Evolutionary conservation across 2,329 filamentous ascomycete genomes (phyloP).

Genomic region (Sporothrix sp.): DNA sequence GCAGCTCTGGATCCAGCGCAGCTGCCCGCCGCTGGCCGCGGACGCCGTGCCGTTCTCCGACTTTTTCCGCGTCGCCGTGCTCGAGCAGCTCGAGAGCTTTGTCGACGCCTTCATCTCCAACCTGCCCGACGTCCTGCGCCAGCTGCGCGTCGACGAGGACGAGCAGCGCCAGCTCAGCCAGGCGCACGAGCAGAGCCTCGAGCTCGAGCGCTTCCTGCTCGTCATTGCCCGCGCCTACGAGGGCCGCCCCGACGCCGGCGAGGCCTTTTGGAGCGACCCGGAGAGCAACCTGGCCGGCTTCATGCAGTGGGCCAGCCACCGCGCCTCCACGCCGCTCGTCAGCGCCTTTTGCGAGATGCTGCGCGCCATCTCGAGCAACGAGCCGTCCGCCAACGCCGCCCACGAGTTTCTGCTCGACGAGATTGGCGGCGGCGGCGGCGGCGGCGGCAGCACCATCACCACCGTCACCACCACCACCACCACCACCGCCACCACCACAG

Average conservation of each 20-base stretch:
- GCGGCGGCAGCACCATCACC: too few relatives aligned
- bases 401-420: constrained; percentile 89
- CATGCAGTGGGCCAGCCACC: constrained; percentile 89
- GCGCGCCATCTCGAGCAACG: constrained; percentile 73
- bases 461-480: constrained; percentile 43
- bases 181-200: constrained; percentile 55
- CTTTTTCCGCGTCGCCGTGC: constrained; percentile 62
- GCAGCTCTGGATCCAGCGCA: constrained; percentile 71
- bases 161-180: constrained; percentile 65
- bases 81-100: constrained; percentile 77
- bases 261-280: constrained; percentile 83
- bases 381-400: constrained; percentile 71
- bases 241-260: constrained; percentile 69
- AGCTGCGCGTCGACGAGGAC: constrained; percentile 79
- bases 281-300: constrained; percentile 93
- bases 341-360: constrained; percentile 97
- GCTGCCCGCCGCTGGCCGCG: constrained; percentile 57
- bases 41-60: constrained; percentile 61
- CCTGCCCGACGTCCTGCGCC: constrained; percentile 82
- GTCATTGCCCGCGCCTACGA: constrained; percentile 90
- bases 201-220: constrained; percentile 82
- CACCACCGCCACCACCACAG: constrained; percentile 41
- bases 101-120: constrained; percentile 91
- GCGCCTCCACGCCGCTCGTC: constrained; percentile 90
- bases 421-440: too few relatives aligned